Conservation (phyloP, 345 rosid species). For the Bruguiera sexangula region DNA sequence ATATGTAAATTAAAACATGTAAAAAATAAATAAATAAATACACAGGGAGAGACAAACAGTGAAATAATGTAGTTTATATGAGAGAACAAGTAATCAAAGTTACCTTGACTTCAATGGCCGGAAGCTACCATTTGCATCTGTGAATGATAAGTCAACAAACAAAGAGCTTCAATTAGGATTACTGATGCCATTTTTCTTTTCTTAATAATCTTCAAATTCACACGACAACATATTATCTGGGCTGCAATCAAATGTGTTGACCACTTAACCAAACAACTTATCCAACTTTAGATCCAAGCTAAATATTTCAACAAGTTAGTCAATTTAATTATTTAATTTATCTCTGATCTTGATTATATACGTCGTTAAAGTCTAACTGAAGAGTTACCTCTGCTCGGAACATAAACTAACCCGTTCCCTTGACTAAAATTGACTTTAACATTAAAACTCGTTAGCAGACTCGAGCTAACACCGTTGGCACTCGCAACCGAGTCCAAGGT, state of each 20-base stretch:
- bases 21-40: not conserved
- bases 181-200: not conserved
- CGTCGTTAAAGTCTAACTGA: too few relatives aligned
- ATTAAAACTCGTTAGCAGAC: constrained; percentile 54
- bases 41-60: not conserved
- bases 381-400: constrained; percentile 46
- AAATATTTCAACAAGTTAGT: too few relatives aligned
- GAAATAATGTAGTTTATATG: not conserved
- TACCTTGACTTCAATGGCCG: constrained; percentile 58
- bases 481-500: constrained; percentile 44
- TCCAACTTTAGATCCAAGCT: too few relatives aligned
- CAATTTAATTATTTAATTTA: too few relatives aligned
- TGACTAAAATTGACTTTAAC: constrained; percentile 34
- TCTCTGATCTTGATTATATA: too few relatives aligned
- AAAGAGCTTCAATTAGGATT: constrained; percentile 13
- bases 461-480: constrained; percentile 27
- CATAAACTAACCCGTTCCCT: not conserved
- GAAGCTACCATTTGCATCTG: constrained; percentile 58
- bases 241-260: too few relatives aligned
- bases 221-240: too few relatives aligned
- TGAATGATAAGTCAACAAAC: constrained; percentile 5
- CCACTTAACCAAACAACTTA: too few relatives aligned
- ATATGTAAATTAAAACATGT: too few relatives aligned
- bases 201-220: too few relatives aligned
- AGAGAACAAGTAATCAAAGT: not conserved